Percentiles rank a stretch among this genome's conserved stretches.
These are phyloP conservation scores for Parascedosporium putredinis DNA, from an alignment of 2,329 filamentous ascomycete species.

Conservation along the genomic window DNA sequence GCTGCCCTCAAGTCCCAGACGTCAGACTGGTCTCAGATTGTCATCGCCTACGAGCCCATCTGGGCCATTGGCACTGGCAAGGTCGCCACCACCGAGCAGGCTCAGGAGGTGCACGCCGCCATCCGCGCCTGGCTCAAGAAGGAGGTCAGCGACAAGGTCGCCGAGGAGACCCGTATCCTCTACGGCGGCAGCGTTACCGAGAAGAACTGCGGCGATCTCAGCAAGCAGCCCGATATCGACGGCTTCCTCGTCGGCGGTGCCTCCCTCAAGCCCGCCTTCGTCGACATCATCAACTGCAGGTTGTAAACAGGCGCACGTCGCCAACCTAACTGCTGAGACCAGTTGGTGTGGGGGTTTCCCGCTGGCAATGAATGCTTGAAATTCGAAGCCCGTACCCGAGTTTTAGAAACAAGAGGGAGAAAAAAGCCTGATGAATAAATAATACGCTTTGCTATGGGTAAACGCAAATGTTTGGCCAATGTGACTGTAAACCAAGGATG, in stretches of 20 bases:
- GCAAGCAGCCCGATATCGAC: slow-evolving; percentile 90
- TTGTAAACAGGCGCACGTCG: slow-evolving; percentile 33
- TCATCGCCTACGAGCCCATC: slow-evolving; percentile 97
- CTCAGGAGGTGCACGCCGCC: slow-evolving; percentile 85
- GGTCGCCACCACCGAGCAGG: slow-evolving; percentile 79
- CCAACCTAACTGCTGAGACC: no score
- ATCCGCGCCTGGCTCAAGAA: slow-evolving; percentile 83
- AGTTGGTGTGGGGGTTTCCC: no score
- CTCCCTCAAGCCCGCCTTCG: slow-evolving; percentile 86
- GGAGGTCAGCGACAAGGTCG: slow-evolving; percentile 62
- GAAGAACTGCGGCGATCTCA: slow-evolving; percentile 94
- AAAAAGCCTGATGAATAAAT: no score
- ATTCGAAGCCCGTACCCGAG: no score
- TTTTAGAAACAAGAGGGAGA: no score
- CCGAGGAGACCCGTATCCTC: slow-evolving; percentile 83
- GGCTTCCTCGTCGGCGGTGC: slow-evolving; percentile 96
- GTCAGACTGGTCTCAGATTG: slow-evolving; percentile 84
- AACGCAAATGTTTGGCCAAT: no score
- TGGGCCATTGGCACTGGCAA: slow-evolving; percentile 94
- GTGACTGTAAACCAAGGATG: no score
- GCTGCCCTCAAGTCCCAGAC: slow-evolving; percentile 67
- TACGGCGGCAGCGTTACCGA: slow-evolving; percentile 95
- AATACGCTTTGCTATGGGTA: no score
- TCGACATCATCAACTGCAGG: slow-evolving; percentile 51
- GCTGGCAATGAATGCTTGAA: no score